phyloP scores from a whole-genome alignment of 352 stramenopile species.

The Achlya hypogyna region DNA sequence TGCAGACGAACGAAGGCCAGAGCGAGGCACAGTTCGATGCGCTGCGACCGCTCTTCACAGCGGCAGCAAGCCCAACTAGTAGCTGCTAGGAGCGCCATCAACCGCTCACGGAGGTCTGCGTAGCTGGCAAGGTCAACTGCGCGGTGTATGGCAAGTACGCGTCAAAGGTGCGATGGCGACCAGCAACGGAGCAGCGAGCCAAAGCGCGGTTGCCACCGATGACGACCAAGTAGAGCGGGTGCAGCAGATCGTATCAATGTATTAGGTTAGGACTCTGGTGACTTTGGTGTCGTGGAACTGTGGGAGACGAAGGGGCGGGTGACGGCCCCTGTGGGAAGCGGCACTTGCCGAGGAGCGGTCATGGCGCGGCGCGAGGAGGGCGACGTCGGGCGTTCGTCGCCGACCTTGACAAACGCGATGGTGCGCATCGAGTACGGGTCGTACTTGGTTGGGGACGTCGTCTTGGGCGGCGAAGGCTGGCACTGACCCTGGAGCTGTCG shows the following conservation, averaged over 20 bases:
- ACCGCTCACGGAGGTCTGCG: background rate
- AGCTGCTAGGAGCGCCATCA: background rate
- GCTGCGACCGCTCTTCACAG: conserved; percentile 31
- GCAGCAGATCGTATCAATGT: background rate
- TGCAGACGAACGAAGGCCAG: conserved; percentile 33
- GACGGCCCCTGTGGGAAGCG: background rate
- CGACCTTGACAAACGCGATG: background rate
- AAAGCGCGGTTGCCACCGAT: background rate
- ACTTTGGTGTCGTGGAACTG: too few species aligned
- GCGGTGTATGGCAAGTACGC: conserved; percentile 15
- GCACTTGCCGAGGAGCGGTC: background rate
- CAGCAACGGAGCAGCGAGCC: background rate
- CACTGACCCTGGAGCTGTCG: conserved; percentile 36
- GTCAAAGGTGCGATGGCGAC: background rate
- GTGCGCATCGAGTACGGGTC: conserved; percentile 37
- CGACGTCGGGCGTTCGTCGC: background rate
- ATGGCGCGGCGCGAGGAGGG: background rate
- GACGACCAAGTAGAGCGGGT: background rate
- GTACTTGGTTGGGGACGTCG: conserved; percentile 21
- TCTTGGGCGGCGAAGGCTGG: conserved; percentile 28
- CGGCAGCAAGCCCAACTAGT: conserved; percentile 15
- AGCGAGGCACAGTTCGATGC: conserved; percentile 33
- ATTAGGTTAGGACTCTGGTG: too few species aligned
- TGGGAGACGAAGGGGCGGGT: background rate
- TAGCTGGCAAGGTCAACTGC: conserved; percentile 14